Evolutionary conservation across 2,329 filamentous ascomycete species (phyloP).

Genomic region (Magnaporthiopsis incrustans): DNA sequence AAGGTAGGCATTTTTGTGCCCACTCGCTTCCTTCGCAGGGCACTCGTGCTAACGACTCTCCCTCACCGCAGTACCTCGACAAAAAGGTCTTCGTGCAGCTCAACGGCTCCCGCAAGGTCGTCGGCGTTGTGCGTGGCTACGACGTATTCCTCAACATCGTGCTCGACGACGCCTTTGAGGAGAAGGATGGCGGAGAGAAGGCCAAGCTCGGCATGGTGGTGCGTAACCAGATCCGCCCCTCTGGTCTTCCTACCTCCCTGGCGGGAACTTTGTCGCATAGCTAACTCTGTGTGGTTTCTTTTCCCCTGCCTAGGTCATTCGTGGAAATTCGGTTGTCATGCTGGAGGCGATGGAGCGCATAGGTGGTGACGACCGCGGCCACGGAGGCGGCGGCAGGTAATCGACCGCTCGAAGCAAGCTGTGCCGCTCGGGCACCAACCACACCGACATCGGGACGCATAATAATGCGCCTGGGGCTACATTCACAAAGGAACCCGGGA

Average conservation of each 20-base stretch:
- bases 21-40: background rate
- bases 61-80: slow-evolving; percentile 75
- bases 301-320: slow-evolving; percentile 61
- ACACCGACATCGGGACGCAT: background rate
- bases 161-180: slow-evolving; percentile 91
- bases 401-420: background rate
- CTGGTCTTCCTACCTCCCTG: background rate
- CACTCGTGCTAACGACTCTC: background rate
- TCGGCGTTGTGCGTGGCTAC: slow-evolving; percentile 88
- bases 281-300: background rate
- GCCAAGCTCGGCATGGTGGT: slow-evolving; percentile 87
- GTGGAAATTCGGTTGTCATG: slow-evolving; percentile 98
- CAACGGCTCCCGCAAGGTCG: slow-evolving; percentile 95
- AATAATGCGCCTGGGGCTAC: background rate
- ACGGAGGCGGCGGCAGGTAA: slow-evolving; percentile 6
- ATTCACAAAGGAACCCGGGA: background rate
- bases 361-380: slow-evolving; percentile 46
- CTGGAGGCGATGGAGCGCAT: slow-evolving; percentile 73
- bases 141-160: slow-evolving; percentile 99
- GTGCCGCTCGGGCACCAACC: background rate
- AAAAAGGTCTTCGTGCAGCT: slow-evolving; percentile 97
- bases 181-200: slow-evolving; percentile 88
- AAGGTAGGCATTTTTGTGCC: slow-evolving; percentile 53
- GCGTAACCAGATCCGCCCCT: slow-evolving; percentile 30
- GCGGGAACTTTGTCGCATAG: background rate